Conservation (phyloP, 306 rosid species). For the Cucurbita ficifolia region DNA sequence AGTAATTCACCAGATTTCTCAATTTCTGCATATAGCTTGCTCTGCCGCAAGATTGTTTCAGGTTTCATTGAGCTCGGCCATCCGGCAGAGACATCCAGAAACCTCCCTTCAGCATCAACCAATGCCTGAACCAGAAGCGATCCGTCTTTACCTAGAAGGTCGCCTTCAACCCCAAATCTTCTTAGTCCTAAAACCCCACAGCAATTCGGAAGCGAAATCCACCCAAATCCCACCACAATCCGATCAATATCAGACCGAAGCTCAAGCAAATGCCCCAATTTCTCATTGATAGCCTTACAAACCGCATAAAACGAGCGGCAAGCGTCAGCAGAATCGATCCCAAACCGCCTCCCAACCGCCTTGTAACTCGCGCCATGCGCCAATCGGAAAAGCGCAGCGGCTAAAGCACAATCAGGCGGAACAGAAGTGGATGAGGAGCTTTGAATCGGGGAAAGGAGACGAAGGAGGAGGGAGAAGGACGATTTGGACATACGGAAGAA, state of each 20-base stretch:
- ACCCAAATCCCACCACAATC: slow-evolving; percentile 40
- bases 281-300: slow-evolving; percentile 32
- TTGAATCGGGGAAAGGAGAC: slow-evolving; percentile 20
- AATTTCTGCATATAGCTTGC: slow-evolving; percentile 39
- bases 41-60: slow-evolving; percentile 46
- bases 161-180: slow-evolving; percentile 26
- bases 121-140: slow-evolving; percentile 51
- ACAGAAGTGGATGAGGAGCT: slow-evolving; percentile 19
- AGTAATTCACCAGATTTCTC: slow-evolving; percentile 51
- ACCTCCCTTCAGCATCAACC: slow-evolving; percentile 65
- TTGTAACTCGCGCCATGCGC: slow-evolving; percentile 57
- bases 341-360: slow-evolving; percentile 43
- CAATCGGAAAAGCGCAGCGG: slow-evolving; percentile 52
- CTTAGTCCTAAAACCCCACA: slow-evolving; percentile 56
- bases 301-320: slow-evolving; percentile 47
- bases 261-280: slow-evolving; percentile 44
- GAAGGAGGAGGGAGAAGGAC: slow-evolving; percentile 47
- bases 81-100: slow-evolving; percentile 73
- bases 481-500: slow-evolving; percentile 52
- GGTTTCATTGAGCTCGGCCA: slow-evolving; percentile 60
- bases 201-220: slow-evolving; percentile 61
- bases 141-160: slow-evolving; percentile 23
- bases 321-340: slow-evolving; percentile 29
- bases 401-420: slow-evolving; percentile 38
- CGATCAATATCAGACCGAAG: slow-evolving; percentile 30